phyloP scores from a whole-genome alignment of 1,284 basidiomycete genomes.

The Moesziomyces parantarcticus region DNA sequence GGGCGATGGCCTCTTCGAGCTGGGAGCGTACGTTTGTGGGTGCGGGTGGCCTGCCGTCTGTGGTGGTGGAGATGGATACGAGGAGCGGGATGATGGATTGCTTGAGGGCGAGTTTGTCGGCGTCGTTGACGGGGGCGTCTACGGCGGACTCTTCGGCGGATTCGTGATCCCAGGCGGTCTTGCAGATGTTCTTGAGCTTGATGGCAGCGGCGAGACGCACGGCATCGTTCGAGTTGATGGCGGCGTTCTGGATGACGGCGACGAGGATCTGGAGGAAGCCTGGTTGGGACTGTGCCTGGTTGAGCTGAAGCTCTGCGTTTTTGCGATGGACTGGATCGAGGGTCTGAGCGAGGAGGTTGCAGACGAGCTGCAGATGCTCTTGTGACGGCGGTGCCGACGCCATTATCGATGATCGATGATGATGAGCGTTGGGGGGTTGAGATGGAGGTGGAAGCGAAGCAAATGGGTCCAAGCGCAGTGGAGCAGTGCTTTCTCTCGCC shows the following conservation, averaged over 20 bases:
- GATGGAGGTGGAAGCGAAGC: not conserved
- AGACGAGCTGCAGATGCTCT: constrained; percentile 57
- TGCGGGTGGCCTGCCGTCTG: constrained; percentile 39
- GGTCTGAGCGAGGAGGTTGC: constrained; percentile 58
- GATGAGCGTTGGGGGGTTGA: not conserved
- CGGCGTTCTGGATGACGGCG: constrained; percentile 52
- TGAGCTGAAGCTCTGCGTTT: constrained; percentile 58
- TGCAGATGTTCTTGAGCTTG: constrained; percentile 66
- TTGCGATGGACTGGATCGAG: constrained; percentile 57
- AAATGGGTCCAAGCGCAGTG: not conserved
- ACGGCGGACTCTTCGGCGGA: constrained; percentile 40
- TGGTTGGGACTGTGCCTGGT: constrained; percentile 52
- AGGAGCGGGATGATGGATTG: constrained; percentile 82
- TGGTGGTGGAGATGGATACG: constrained; percentile 73
- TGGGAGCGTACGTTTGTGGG: constrained; percentile 58
- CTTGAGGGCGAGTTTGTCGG: constrained; percentile 77
- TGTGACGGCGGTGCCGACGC: constrained; percentile 18
- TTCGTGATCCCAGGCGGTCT: constrained; percentile 60
- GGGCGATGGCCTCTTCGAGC: constrained; percentile 60
- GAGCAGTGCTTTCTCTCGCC: constrained; percentile 5
- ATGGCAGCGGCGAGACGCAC: constrained; percentile 65
- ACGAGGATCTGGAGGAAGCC: constrained; percentile 62
- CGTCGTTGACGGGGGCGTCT: constrained; percentile 7
- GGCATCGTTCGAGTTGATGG: constrained; percentile 36
- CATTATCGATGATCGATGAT: constrained; percentile 7